Base-by-base conservation (phyloP, 1,284 basidiomycete genomes). In the Agroathelia rolfsii region DNA sequence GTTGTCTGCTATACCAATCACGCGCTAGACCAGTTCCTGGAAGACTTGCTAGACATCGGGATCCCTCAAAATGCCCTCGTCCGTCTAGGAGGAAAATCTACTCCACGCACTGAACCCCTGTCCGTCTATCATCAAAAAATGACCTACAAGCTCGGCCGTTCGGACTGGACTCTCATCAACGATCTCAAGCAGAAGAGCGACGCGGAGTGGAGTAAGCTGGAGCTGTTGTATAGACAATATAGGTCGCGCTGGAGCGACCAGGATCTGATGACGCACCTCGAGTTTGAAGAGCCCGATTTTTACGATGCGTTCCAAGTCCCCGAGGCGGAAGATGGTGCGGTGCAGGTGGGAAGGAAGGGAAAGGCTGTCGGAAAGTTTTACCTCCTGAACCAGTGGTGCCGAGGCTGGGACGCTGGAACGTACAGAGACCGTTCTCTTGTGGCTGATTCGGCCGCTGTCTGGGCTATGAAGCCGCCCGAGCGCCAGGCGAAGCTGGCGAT, bases 1-100 rank as follows among this genome's bases (percentile, higher is more conserved):
- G 72, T 79, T 3, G 69, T 75, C 13, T 77, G 75, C 42, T 79
- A 67, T 38, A 79, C 76, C 1, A 79, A 79, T 37, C 76, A 79
- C 38, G 75, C 76, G 0, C 60, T 78, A 0, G 75, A 79, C 39
- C 69, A 76, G 37, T 73, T 79, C 34, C 54, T 78, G 2, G 67
- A 70, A 35, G 67, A 72, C 35, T 56, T 79, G 0, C 42, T 79
- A 4, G 59, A 68, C 26, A 70, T 73, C 15, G 72, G 70, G 2
- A 74, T 79, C 7, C 67, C 75, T 0, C 24, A 39, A 1, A 6
- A 32, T 0, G 52, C 41, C 22, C 64, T 78, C 35, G 62, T 69
- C 17, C 62, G 75, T 0, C 51, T 79, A 0, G 75, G 75, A 5
- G 62, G 72, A 1, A 72, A 75, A 41, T 61, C 63, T 0, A 72